Base-by-base conservation (phyloP, 1,284 basidiomycete genomes). In the Cerioporus squamosus region DNA sequence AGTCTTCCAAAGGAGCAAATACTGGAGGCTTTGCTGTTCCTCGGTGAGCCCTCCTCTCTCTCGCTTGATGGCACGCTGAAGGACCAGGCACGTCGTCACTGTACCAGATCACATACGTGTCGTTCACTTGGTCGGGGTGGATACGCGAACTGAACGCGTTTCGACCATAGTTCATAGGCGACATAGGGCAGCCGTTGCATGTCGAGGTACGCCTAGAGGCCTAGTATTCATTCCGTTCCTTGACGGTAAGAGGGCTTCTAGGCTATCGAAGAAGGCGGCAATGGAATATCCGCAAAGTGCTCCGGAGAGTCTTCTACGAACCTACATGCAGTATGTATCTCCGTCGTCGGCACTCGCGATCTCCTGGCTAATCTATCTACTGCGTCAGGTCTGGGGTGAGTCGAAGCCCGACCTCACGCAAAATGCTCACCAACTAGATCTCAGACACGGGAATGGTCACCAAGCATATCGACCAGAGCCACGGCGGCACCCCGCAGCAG, bases 1-100 rank as follows among this genome's bases (percentile, higher is more conserved):
- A 70, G 68, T 3, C 71, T 83, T 14, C 73, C 71, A 40, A 72
- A 71, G 5, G 68, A 71, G 7, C 80, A 84, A 60, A 69, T 72
- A 2, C 77, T 80, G 64, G 79, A 84, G 62, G 82, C 82, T 14
- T 68, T 84, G 40, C 78, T 80, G 61, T 85, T 84, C 64, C 64
- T 84, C 22, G 67, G 69, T 70, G 24, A 44, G 70, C 46, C 68
- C 40, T 29, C 0, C 26, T 14, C 50, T 53, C 49, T 63, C 8
- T 14, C 20, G 8, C 14, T 43, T 9, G n/a, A 43, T 43, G 17
- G 18, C 10, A 18, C n/a, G 40, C 9, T 20, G 22, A 22, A 29
- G 23, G 33, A 31, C 17, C 29, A n/a, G n/a, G n/a, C 29, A 29
- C 31, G 20, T 10, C 39, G 17, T 17, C 39, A 26, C 51, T 33